phyloP scores from a whole-genome alignment of 176 grass and related monocot genomes.

The Raddia distichophylla region DNA sequence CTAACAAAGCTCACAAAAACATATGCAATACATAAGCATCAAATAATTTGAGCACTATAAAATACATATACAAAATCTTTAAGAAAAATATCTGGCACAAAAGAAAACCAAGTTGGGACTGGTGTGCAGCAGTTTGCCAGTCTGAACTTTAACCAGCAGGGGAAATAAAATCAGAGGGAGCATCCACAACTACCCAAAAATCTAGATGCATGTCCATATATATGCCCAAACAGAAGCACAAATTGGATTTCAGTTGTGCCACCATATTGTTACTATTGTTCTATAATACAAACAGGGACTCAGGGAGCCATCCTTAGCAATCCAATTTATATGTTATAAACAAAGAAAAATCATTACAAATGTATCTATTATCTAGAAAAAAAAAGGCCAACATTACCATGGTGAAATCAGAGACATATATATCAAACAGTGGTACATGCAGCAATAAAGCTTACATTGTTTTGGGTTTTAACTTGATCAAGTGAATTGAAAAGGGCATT shows the following conservation, averaged over 20 bases:
- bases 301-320: constrained; percentile 4
- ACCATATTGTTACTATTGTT: no score
- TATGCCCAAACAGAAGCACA: neutral
- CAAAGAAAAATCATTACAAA: neutral
- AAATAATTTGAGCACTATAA: neutral
- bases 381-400: neutral
- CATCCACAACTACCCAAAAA: neutral
- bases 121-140: neutral
- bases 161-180: neutral
- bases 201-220: neutral
- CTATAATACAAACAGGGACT: neutral
- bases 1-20: neutral
- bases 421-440: constrained; percentile 19
- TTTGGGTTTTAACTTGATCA: constrained; percentile 97
- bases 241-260: neutral
- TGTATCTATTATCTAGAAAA: constrained; percentile 2
- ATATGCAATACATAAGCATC: neutral
- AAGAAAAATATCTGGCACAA: neutral
- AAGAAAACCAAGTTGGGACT: neutral
- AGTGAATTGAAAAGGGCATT: constrained; percentile 92
- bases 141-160: neutral
- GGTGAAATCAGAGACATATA: constrained; percentile 26
- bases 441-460: constrained; percentile 77
- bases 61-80: neutral
- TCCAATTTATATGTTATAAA: neutral